Evolutionary conservation across 2,329 filamentous ascomycete genomes (phyloP), one percentile per base, ranked within the genome.

Genomic region (Sporothrix humicola): DNA sequence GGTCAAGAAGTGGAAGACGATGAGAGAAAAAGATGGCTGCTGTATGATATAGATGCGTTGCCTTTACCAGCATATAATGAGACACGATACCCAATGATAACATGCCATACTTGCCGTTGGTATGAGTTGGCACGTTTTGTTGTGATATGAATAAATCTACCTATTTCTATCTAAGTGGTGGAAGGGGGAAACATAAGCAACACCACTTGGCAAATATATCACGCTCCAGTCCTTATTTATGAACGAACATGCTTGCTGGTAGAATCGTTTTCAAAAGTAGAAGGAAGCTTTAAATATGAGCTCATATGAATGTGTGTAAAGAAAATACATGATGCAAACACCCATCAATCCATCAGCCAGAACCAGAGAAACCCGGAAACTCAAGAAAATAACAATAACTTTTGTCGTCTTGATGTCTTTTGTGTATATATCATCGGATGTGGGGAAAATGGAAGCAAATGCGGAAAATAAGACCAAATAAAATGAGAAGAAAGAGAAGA

Each of bases 321-420:
- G 52, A 56, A 56, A 56, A 23, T 56, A 26, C n/a, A 56, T 23
- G 52, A 56, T 13, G 54, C 6, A 31, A 26, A 31, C 12, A 58
- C 46, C 46, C 46, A 1, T 48, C 46, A 48, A 48, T 48, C 46
- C 46, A 48, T 48, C 10, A 48, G 10, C 10, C 15, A 48, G 37
- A 61, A 3, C 31, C 3, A 42, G 58, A 63, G 17, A 10, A 63
- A 7, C 31, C 31, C 31, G 31, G 3, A 44, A 13, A 61, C 3
- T 26, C n/a, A 10, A 26, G 12, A 66, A 50, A 68, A 26, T 26
- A 50, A 50, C 20, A 69, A 20, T 54, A 54, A 31, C 17, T 69
- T 69, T 69, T 54, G 66, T 69, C 48, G 48, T 56, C 26, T 69
- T 56, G 15, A 52, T 69, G 48, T 69, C 26, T 69, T 56, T 69